These are phyloP conservation scores for Amanita molliuscula DNA, from an alignment of 768 basidiomycete genomes.

Conservation along the genomic window DNA sequence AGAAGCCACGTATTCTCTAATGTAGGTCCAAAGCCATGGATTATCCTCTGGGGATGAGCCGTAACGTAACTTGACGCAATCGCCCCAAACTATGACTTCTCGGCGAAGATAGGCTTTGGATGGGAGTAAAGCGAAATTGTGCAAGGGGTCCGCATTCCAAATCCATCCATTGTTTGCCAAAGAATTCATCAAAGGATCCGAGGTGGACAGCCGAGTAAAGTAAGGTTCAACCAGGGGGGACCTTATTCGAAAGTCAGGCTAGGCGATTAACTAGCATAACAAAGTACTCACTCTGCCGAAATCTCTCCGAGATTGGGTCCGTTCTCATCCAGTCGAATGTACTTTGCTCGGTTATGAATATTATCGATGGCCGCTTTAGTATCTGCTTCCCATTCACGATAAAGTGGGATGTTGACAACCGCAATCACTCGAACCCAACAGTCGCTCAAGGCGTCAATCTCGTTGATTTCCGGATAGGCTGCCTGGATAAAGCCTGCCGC, in stretches of 20 bases:
- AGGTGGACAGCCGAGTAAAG: conserved; percentile 68
- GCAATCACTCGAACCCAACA: conserved; percentile 76
- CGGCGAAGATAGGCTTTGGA: conserved; percentile 94
- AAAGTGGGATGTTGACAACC: conserved; percentile 81
- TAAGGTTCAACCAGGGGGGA: conserved; percentile 83
- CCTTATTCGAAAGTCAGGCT: conserved; percentile 26
- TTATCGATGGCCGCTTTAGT: conserved; percentile 61
- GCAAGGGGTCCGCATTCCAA: conserved; percentile 90
- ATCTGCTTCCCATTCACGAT: conserved; percentile 82
- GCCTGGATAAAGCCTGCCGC: conserved; percentile 73
- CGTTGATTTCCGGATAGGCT: conserved; percentile 41
- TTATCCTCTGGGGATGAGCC: conserved; percentile 71
- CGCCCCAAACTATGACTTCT: conserved; percentile 95
- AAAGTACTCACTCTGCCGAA: conserved; percentile 46
- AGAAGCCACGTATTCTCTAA: conserved; percentile 71
- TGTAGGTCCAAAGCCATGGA: conserved; percentile 92
- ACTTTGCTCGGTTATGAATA: conserved; percentile 68
- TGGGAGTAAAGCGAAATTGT: conserved; percentile 85
- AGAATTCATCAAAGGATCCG: conserved; percentile 53
- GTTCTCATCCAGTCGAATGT: conserved; percentile 69
- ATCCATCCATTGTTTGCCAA: conserved; percentile 99
- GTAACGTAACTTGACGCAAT: conserved; percentile 97
- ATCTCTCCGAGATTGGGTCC: conserved; percentile 84
- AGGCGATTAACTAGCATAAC: conserved; percentile 1
- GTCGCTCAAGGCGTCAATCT: conserved; percentile 46